These are phyloP conservation scores for Rhizophagus sp. DNA, from an alignment of 192 early-diverging fungal species.

Conservation along the genomic window DNA sequence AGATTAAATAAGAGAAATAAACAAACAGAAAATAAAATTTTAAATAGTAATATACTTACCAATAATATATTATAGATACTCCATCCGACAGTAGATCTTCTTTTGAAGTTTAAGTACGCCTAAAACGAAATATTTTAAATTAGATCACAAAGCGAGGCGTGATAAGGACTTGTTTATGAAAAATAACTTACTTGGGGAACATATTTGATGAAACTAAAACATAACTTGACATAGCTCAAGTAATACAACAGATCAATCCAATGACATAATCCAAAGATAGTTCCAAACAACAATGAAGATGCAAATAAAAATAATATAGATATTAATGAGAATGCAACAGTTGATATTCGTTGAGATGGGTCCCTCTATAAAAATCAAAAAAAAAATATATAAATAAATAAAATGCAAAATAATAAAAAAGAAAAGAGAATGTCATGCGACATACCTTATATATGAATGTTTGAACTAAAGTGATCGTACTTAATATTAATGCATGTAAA, in stretches of 20 bases:
- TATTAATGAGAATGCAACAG: slow-evolving; percentile 42
- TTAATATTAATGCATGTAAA: slow-evolving; percentile 75
- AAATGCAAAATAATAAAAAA: background rate
- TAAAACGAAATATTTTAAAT: slow-evolving; percentile 31
- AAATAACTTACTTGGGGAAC: slow-evolving; percentile 60
- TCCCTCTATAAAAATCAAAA: slow-evolving; percentile 33
- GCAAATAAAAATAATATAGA: slow-evolving; percentile 37
- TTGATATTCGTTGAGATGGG: slow-evolving; percentile 46
- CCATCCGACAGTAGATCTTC: slow-evolving; percentile 87
- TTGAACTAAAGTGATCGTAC: slow-evolving; percentile 61
- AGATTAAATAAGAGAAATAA: background rate
- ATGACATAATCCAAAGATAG: slow-evolving; percentile 26
- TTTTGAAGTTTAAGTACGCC: slow-evolving; percentile 68
- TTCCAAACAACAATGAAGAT: slow-evolving; percentile 32
- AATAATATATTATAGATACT: slow-evolving; percentile 86
- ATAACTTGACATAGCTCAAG: slow-evolving; percentile 77
- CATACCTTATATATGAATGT: slow-evolving; percentile 68
- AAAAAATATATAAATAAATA: background rate
- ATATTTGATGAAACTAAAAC: slow-evolving; percentile 79
- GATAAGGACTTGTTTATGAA: background rate
- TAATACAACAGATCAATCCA: slow-evolving; percentile 73
- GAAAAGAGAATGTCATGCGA: background rate
- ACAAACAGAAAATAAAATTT: background rate
- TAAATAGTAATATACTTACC: slow-evolving; percentile 19
- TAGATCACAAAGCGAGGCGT: background rate